Conservation (phyloP, 2,329 filamentous ascomycete species). For the Furcasterigmium sp. region DNA sequence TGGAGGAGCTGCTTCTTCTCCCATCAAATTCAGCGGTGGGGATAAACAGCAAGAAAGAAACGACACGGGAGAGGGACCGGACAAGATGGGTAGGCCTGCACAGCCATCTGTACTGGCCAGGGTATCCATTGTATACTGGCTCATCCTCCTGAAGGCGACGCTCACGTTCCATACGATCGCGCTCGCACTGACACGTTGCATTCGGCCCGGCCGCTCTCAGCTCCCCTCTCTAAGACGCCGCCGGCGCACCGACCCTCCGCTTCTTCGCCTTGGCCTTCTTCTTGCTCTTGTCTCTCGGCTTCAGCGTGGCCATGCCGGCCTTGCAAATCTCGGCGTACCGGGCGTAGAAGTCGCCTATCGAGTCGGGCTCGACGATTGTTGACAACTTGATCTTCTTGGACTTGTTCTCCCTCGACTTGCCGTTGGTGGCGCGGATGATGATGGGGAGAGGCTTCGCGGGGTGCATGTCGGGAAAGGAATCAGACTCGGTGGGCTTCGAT, state of each 20-base stretch:
- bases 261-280: slow-evolving; percentile 74
- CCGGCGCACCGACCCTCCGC: slow-evolving; percentile 39
- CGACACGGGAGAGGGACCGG: too few relatives aligned
- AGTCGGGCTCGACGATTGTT: slow-evolving; percentile 72
- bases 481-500: slow-evolving; percentile 20
- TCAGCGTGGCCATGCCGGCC: slow-evolving; percentile 78
- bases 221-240: too few relatives aligned
- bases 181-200: too few relatives aligned
- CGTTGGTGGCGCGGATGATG: slow-evolving; percentile 80
- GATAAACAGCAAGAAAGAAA: too few relatives aligned
- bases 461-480: slow-evolving; percentile 55
- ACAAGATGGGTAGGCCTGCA: too few relatives aligned
- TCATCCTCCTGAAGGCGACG: too few relatives aligned
- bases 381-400: slow-evolving; percentile 67
- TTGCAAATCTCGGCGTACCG: slow-evolving; percentile 91
- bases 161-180: too few relatives aligned
- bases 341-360: slow-evolving; percentile 74
- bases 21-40: too few relatives aligned
- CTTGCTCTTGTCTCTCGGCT: slow-evolving; percentile 90
- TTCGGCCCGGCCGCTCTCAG: too few relatives aligned
- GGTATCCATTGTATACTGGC: too few relatives aligned
- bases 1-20: not conserved
- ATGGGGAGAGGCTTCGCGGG: slow-evolving; percentile 60
- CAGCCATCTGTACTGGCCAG: too few relatives aligned
- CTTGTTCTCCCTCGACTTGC: slow-evolving; percentile 56